Conservation (phyloP, 2,329 filamentous ascomycete species). For the Arthrobotrys conoides region DNA sequence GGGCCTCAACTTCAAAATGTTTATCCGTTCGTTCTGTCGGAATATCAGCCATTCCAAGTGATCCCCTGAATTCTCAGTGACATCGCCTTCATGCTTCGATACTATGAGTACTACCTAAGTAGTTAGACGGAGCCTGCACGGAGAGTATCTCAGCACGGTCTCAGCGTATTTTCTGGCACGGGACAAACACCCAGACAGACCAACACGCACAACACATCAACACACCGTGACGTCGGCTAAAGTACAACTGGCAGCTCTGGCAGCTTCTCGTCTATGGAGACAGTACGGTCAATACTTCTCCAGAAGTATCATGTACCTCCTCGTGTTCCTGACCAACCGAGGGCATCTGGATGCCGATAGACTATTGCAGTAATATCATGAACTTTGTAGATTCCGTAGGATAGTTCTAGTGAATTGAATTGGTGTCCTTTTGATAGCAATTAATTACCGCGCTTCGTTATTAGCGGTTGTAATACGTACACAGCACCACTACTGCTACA, state of each 20-base stretch:
- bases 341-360: neutral
- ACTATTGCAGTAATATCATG: neutral
- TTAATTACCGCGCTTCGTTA: conserved; percentile 50
- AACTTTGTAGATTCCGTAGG: neutral
- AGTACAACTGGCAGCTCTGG: conserved; percentile 51
- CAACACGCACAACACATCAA: conserved; percentile 35
- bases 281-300: conserved; percentile 7
- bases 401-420: neutral
- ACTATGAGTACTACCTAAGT: no score
- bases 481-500: neutral
- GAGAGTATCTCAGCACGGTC: conserved; percentile 14
- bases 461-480: conserved; percentile 34
- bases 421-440: neutral
- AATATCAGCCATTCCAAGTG: conserved; percentile 24
- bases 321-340: neutral
- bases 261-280: conserved; percentile 27
- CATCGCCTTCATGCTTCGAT: conserved; percentile 11
- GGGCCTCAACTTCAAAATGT: neutral
- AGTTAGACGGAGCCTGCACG: neutral
- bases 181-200: conserved; percentile 23
- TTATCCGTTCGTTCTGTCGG: neutral
- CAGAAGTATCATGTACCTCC: conserved; percentile 1
- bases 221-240: conserved; percentile 47
- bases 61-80: conserved; percentile 27
- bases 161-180: conserved; percentile 11